Evolutionary conservation across 1,139 yeast genomes (phyloP).

Genomic region (Citeromyces siamensis): DNA sequence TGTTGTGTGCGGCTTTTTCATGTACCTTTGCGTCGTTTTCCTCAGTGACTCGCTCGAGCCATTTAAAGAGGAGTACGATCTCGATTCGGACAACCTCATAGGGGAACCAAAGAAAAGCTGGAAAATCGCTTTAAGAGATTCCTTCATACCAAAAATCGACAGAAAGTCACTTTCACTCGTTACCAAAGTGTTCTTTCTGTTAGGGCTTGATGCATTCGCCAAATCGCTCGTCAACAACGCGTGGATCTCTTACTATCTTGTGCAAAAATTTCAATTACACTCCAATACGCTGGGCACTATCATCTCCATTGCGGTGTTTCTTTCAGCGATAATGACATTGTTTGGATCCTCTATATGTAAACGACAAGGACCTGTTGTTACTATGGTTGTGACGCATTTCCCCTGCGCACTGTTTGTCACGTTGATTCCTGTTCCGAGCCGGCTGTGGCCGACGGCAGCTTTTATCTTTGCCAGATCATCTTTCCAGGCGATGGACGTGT

Average conservation of each 20-base stretch:
- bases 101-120: background rate
- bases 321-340: slow-evolving; percentile 29
- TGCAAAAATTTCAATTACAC: slow-evolving; percentile 22
- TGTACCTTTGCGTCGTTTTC: slow-evolving; percentile 2
- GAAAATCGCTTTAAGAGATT: no score
- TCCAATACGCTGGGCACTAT: slow-evolving; percentile 26
- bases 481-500: slow-evolving; percentile 31
- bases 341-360: slow-evolving; percentile 30
- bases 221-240: slow-evolving; percentile 30
- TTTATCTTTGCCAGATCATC: slow-evolving; percentile 23
- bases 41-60: slow-evolving; percentile 4
- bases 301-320: slow-evolving; percentile 26
- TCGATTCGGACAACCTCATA: background rate
- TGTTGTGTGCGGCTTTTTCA: slow-evolving; percentile 8
- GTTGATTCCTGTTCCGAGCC: slow-evolving; percentile 24
- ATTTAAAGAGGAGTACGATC: slow-evolving; percentile 3
- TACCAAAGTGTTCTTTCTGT: slow-evolving; percentile 23
- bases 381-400: slow-evolving; percentile 32
- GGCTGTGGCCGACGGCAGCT: slow-evolving; percentile 20
- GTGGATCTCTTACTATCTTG: slow-evolving; percentile 31
- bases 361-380: slow-evolving; percentile 28
- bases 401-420: slow-evolving; percentile 29
- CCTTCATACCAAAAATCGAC: slow-evolving; percentile 5
- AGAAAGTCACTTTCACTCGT: slow-evolving; percentile 13
- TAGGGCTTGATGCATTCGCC: slow-evolving; percentile 31